Conservation (phyloP, 1,139 yeast species). For the Taphrina pruni region DNA sequence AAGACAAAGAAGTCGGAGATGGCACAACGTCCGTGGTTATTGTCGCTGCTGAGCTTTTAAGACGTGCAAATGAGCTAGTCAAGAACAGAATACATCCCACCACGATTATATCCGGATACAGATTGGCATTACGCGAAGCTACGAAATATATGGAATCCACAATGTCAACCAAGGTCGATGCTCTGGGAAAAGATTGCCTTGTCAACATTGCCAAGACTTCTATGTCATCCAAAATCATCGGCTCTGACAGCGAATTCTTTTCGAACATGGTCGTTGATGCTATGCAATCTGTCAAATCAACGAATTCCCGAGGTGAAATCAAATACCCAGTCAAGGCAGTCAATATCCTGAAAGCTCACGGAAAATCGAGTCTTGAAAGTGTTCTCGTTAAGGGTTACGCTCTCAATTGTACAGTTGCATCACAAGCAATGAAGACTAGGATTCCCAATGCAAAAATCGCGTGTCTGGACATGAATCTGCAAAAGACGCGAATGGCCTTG, state of each 20-base stretch:
- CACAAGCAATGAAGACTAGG: slow-evolving; percentile 91
- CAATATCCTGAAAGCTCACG: slow-evolving; percentile 93
- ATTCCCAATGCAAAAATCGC: slow-evolving; percentile 84
- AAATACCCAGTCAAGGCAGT: slow-evolving; percentile 98
- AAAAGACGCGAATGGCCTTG: slow-evolving; percentile 96
- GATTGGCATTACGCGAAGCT: slow-evolving; percentile 92
- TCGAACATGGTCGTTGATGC: slow-evolving; percentile 93
- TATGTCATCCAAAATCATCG: slow-evolving; percentile 96
- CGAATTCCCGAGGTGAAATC: slow-evolving; percentile 82
- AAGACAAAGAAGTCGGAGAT: slow-evolving; percentile 98
- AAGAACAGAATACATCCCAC: slow-evolving; percentile 96
- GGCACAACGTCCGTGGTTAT: slow-evolving; percentile 68
- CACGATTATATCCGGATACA: slow-evolving; percentile 93
- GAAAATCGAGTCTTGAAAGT: slow-evolving; percentile 88
- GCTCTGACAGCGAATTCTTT: slow-evolving; percentile 90
- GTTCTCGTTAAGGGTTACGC: slow-evolving; percentile 92
- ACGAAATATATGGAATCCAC: slow-evolving; percentile 85
- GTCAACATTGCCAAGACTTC: slow-evolving; percentile 93
- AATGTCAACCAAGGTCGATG: slow-evolving; percentile 77
- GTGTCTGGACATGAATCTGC: slow-evolving; percentile 89
- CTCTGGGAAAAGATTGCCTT: slow-evolving; percentile 75
- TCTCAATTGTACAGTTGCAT: slow-evolving; percentile 93
- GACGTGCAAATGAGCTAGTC: slow-evolving; percentile 92
- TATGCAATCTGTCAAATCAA: slow-evolving; percentile 90
- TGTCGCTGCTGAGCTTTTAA: slow-evolving; percentile 70